Base-by-base conservation (phyloP, 139 green algal species). In the Chlamydomonas incerta region DNA sequence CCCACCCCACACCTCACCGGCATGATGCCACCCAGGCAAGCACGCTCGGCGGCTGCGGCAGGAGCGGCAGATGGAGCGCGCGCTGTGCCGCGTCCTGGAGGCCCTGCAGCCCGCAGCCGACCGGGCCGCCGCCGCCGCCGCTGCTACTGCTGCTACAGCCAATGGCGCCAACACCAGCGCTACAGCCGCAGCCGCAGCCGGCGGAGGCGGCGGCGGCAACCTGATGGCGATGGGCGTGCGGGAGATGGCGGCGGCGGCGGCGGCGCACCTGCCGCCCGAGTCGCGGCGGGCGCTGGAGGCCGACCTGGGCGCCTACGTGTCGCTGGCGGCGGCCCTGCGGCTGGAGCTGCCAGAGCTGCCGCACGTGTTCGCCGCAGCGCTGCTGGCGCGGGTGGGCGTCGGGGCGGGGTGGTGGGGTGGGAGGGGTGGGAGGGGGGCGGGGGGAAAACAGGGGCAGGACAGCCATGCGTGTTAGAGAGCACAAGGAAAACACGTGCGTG, bases 21-120 rank as follows among this genome's bases (percentile, higher is more conserved):
- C n/a, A n/a, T n/a, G n/a, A n/a, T n/a, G n/a, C n/a, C 41, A 50
- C 17, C 18, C 73, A 90, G 87, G 87, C 58, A 81, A 62, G 28
- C 58, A 63, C 21, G 87, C 87, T 18, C 85, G 85, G 74, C 74
- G 74, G 37, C 73, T 83, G 14, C 57, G 52, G 2, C 87, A 87
- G 87, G 65, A 92, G 82, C 70, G 79, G 33, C 69, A 74, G 14
- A 50, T 92, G 70, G 89, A 90, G 66, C 70, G 80, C 20, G 47
- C 85, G 21, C 65, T 92, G 58, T 68, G 20, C 17, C 75, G 85
- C 24, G 67, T 92, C 17, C 77, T 92, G 76, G 89, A 92, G 57
- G 29, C 65, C 20, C 85, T 92, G 10, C 74, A 88, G 21, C 81
- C 88, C n/a, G 73, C 81, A 31, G 88, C 88, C 52, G 83, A 83